Evolutionary conservation across 352 stramenopile species (phyloP), one percentile per base, ranked within the genome.

Genomic region (Phytophthora kernoviae): DNA sequence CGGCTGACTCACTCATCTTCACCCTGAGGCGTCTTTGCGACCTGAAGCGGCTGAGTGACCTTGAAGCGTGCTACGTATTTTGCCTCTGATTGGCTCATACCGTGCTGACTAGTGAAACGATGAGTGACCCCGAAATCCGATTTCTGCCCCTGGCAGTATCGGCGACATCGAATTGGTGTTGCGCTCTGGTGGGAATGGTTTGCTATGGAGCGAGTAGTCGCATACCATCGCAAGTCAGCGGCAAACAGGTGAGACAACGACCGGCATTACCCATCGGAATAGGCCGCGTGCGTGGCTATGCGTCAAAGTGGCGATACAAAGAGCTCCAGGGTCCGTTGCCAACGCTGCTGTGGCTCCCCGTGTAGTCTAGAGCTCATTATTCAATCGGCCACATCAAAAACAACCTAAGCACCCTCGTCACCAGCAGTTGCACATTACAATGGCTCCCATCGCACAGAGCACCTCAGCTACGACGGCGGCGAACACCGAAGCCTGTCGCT

Each of bases 231-330:
- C 33, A 39, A 39, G 14, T 5, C 37, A 43, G 18, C 15, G 21
- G 17, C 7, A 33, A 20, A 27, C 27, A 49, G 41, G 32, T 27
- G 37, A 21, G n/a, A 20, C 26, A 54, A 53, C 32, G 4, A 22
- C 26, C 46, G n/a, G n/a, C n/a, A n/a, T n/a, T 1, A 26, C 22
- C 41, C 44, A 43, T 50, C 54, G 37, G 54, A 62, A 52, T 36
- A 46, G 39, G 39, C 46, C 42, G 50, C 21, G 45, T 48, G 46
- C 55, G 46, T 61, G 50, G 14, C 42, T 66, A 61, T 47, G 41
- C 22, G 20, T 43, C 41, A 53, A 20, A 36, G 39, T 45, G 12
- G 40, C 47, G 45, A 30, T 40, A 47, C 12, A 24, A 33, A 0
- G 4, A 44, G 20, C 2, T n/a, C 36, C 7, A 20, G 4, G 46